Evolutionary conservation across 106 monocot genomes (phyloP).

Genomic region (Posidonia australis): DNA sequence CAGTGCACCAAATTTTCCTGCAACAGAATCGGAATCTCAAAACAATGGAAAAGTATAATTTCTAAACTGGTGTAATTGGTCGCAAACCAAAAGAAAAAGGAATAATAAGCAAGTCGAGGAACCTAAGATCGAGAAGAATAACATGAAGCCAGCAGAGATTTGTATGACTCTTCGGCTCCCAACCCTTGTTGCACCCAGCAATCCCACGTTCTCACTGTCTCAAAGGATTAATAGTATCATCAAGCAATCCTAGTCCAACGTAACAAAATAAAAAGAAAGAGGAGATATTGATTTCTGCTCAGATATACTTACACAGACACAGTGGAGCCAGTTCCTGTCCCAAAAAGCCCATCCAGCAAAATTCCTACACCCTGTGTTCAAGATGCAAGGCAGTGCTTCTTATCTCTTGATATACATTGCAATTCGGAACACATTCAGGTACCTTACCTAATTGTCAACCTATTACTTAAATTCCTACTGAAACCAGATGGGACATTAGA

Average conservation of each 20-base stretch:
- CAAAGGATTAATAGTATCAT: constrained; percentile 1
- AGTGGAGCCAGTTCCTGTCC: constrained; percentile 26
- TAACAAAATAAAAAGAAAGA: background rate
- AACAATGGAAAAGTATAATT: background rate
- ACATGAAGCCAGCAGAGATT: constrained; percentile 96
- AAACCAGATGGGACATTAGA: too few relatives aligned
- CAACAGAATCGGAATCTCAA: background rate
- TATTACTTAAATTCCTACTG: too few relatives aligned
- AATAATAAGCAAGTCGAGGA: too few relatives aligned
- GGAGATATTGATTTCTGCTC: background rate
- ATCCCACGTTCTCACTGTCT: constrained; percentile 85
- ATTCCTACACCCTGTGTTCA: constrained; percentile 20
- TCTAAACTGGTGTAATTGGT: background rate
- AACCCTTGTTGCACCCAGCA: constrained; percentile 78
- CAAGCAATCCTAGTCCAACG: background rate
- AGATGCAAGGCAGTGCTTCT: too few relatives aligned
- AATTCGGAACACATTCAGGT: too few relatives aligned
- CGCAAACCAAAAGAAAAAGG: background rate
- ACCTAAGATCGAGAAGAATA: constrained; percentile 97
- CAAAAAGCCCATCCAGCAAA: constrained; percentile 29
- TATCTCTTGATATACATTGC: too few relatives aligned
- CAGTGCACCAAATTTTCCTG: constrained; percentile 94
- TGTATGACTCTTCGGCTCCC: constrained; percentile 88
- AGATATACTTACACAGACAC: constrained; percentile 22
- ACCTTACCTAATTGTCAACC: too few relatives aligned